Base-by-base conservation (phyloP, 2,329 filamentous ascomycete genomes). In the Colletotrichum lini region DNA sequence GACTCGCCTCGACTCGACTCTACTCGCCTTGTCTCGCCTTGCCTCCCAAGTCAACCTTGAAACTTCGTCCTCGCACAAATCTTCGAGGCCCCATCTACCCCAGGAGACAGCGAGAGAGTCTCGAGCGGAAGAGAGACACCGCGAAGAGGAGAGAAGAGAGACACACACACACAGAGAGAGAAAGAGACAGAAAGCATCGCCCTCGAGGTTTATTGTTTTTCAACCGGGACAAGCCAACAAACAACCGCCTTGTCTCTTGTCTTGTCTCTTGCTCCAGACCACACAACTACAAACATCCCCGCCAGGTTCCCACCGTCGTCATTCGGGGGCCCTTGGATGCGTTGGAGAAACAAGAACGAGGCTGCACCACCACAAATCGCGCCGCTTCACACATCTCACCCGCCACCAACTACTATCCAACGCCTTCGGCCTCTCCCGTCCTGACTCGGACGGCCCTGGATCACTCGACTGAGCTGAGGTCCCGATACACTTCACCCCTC, bases 301-400 rank as follows among this genome's bases (percentile, higher is more conserved):
- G 45, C 59, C 56, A 38, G 47, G 59, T 53, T 65, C 49, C 68
- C 50, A 30, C 67, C 57, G 66, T 58, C 30, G 35, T 62, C 62
- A 71, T 42, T 53, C 60, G 62, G 57, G 64, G 42, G 50, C 35
- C 72, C 47, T 72, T 68, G 64, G 45, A 68, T 65, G 63, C 49
- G 60, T 54, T 44, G 57, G 50, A 50, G 23, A 49, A 35, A 65
- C n/a, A 44, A 69, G 42, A 56, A 69, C 69, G 69, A 72, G 72
- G 64, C 69, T 73, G 69, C 69, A 72, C 18, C 35, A 57, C 15
- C 47, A 72, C 35, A 47, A 16, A 30, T 47, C 65, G 53, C 38
- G 53, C 35, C 68, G 67, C 58, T 44, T 62, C 38, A 42, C 58
- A 61, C 18, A 38, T 60, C 38, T 60, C 38, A 45, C 47, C 53